A percentile compares a stretch with the other conserved stretches of the same genome.
These are phyloP conservation scores for Phyllachora maydis DNA, from an alignment of 2,329 filamentous ascomycete genomes.

Conservation along the genomic window DNA sequence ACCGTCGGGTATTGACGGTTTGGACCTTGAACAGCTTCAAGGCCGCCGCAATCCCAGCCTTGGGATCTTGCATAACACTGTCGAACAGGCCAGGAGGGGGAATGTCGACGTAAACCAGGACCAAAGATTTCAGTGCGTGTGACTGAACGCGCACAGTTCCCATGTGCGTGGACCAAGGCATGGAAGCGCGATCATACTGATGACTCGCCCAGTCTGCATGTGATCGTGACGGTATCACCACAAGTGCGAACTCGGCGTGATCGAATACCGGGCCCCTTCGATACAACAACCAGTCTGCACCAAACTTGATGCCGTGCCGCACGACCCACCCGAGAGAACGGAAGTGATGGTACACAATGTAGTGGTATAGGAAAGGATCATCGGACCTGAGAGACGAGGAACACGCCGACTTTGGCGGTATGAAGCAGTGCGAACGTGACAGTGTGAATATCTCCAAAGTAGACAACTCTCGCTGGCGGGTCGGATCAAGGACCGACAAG, in stretches of 20 bases:
- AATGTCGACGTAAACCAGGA: conserved; percentile 81
- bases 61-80: conserved; percentile 4
- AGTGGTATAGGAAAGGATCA: conserved; percentile 69
- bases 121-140: conserved; percentile 75
- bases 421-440: conserved; percentile 50
- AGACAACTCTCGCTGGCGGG: too few relatives aligned
- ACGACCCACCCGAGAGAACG: conserved; percentile 90
- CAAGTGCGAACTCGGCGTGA: conserved; percentile 80
- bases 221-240: conserved; percentile 67
- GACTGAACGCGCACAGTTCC: conserved; percentile 75
- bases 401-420: conserved; percentile 30
- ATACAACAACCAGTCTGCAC: conserved; percentile 87
- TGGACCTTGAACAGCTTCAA: conserved; percentile 10
- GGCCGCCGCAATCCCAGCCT: conserved; percentile 7
- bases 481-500: conserved; percentile 37
- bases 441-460: conserved; percentile 42
- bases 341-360: conserved; percentile 89
- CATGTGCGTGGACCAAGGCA: conserved; percentile 69
- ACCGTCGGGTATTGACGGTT: conserved; percentile 11
- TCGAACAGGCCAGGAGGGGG: conserved; percentile 37
- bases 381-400: conserved; percentile 53
- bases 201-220: conserved; percentile 46
- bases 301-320: conserved; percentile 82
- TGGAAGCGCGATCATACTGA: conserved; percentile 24
- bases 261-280: conserved; percentile 82